A percentile compares a stretch with the other conserved stretches of the same genome.
These are phyloP conservation scores for Monosporascus ibericus DNA, from an alignment of 2,329 filamentous ascomycete species.

Conservation along the genomic window DNA sequence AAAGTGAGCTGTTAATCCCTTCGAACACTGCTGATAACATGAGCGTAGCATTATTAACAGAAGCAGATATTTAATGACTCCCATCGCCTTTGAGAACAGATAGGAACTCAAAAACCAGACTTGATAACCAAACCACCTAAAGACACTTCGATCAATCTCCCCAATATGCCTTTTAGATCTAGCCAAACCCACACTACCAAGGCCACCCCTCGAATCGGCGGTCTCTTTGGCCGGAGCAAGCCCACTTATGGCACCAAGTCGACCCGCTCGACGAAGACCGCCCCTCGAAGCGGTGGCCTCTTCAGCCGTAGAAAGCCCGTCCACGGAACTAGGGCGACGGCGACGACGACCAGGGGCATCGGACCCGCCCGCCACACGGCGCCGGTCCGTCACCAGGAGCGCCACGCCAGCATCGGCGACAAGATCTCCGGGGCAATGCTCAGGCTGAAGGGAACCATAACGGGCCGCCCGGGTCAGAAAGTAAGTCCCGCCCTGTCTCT, in stretches of 20 bases:
- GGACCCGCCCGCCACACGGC: slow-evolving; percentile 5
- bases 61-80: no score
- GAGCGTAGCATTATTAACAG: no score
- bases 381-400: slow-evolving; percentile 56
- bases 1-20: no score
- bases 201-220: slow-evolving; percentile 30
- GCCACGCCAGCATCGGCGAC: slow-evolving; percentile 64
- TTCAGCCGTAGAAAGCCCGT: no score
- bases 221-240: slow-evolving; percentile 34
- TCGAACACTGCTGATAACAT: no score
- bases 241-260: not conserved
- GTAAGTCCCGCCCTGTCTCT: slow-evolving; percentile 27
- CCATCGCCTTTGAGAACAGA: no score
- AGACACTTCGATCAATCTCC: slow-evolving; percentile 3
- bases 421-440: slow-evolving; percentile 72
- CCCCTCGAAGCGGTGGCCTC: no score
- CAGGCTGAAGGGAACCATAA: slow-evolving; percentile 66
- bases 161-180: slow-evolving; percentile 28
- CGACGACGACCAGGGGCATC: no score
- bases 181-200: slow-evolving; percentile 26
- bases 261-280: no score
- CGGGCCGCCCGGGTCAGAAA: slow-evolving; percentile 64
- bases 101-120: no score
- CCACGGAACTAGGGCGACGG: no score
- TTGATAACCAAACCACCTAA: not conserved